Base-by-base conservation (phyloP, 139 green algal species). In the Dunaliella primolecta region DNA sequence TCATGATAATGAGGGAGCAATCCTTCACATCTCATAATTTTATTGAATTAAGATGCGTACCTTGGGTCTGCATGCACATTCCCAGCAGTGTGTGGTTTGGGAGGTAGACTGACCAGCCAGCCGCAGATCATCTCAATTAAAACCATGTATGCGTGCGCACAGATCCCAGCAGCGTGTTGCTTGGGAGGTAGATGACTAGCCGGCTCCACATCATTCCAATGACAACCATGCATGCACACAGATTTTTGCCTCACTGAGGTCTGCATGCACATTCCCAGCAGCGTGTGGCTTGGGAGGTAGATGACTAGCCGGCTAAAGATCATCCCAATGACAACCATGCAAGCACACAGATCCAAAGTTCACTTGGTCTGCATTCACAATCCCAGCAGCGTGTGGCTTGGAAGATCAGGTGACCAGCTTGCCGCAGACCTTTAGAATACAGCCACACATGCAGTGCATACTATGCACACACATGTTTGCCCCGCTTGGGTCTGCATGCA, bases 201-300 rank as follows among this genome's bases (percentile, higher is more conserved):
- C n/a, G n/a, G n/a, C n/a, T n/a, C n/a, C n/a, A n/a, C n/a, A n/a
- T n/a, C n/a, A n/a, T n/a, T n/a, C n/a, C n/a, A n/a, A n/a, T n/a
- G n/a, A n/a, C n/a, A n/a, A n/a, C n/a, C n/a, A n/a, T n/a, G n/a
- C n/a, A n/a, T n/a, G n/a, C n/a, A n/a, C n/a, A n/a, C n/a, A n/a
- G n/a, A n/a, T n/a, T n/a, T n/a, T n/a, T n/a, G 11, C 27, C 75
- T 33, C 21, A 23, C 75, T 36, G 2, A 11, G 75, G 75, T 33
- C 75, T 36, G 29, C n/a, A 32, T 80, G n/a, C 7, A 27, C 30
- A 2, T 2, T 33, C 79, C 74, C 34, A 78, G 86, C 7, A 38
- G 80, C 79, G 83, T 55, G 71, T 56, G 36, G 27, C 84, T 78
- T 30, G 85, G 82, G 33, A 86, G 82, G 78, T 24, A 34, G 23